phyloP scores from a whole-genome alignment of 2,329 filamentous ascomycete genomes.

The Colletotrichum caudatum region DNA sequence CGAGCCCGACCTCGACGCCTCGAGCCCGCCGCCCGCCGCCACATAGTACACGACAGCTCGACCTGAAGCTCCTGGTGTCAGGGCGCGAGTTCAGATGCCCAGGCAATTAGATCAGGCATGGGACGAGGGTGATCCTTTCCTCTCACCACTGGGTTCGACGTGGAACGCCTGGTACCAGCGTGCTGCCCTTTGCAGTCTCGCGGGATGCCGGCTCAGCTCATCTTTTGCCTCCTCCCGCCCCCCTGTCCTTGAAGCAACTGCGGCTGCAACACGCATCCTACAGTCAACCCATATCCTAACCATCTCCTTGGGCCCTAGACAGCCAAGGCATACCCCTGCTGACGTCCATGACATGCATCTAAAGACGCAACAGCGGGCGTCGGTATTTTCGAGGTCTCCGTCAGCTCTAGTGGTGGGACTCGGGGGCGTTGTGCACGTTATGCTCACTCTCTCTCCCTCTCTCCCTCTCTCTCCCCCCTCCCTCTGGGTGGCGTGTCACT shows the following conservation, averaged over 20 bases:
- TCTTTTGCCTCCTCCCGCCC: conserved; percentile 16
- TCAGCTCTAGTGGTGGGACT: conserved; percentile 19
- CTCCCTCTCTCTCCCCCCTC: too few species aligned
- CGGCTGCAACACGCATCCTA: conserved; percentile 33
- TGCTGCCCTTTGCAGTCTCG: conserved; percentile 6
- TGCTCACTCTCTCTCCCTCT: neutral
- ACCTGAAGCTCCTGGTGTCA: conserved; percentile 35
- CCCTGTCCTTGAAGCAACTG: conserved; percentile 37
- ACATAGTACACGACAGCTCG: conserved; percentile 14
- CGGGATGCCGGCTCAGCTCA: conserved; percentile 24
- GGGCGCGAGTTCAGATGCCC: conserved; percentile 32
- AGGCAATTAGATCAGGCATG: conserved; percentile 17
- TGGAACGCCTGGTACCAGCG: conserved; percentile 9
- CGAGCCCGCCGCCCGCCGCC: conserved; percentile 24
- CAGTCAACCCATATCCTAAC: conserved; percentile 39
- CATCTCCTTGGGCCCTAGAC: conserved; percentile 36
- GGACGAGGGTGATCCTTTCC: conserved; percentile 29
- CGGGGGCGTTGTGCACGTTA: conserved; percentile 22
- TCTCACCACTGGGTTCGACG: neutral
- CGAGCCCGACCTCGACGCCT: conserved; percentile 28
- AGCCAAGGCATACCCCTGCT: conserved; percentile 37
- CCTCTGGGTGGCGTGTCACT: neutral
- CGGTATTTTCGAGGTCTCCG: conserved; percentile 36
- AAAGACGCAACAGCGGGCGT: conserved; percentile 36
- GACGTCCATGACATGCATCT: neutral